phyloP scores from a whole-genome alignment of 2,329 filamentous ascomycete species.

The Acrodontium crateriforme region DNA sequence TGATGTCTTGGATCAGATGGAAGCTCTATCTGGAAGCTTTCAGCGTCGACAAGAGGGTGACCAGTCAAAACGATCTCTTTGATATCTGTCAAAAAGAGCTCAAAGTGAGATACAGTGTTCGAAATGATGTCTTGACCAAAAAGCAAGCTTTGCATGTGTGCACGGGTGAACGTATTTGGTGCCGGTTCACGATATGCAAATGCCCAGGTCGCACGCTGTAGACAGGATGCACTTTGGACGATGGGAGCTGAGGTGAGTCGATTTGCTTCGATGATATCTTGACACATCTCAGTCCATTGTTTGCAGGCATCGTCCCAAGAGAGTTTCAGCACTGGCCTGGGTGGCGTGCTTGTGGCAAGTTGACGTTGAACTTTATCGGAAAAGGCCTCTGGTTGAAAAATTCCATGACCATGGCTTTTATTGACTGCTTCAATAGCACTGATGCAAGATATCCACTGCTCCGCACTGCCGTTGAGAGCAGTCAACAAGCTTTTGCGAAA shows the following conservation, averaged over 20 bases:
- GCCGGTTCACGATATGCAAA: constrained; percentile 56
- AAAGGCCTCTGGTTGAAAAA: constrained; percentile 61
- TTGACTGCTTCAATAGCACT: constrained; percentile 32
- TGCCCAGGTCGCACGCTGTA: constrained; percentile 35
- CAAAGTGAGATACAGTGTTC: constrained; percentile 53
- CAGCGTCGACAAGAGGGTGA: constrained; percentile 54
- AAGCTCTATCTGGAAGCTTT: constrained; percentile 63
- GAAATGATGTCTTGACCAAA: constrained; percentile 60
- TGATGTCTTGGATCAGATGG: constrained; percentile 60
- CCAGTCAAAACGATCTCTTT: constrained; percentile 59
- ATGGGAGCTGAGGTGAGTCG: constrained; percentile 9
- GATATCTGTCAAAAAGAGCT: constrained; percentile 69
- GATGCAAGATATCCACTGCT: constrained; percentile 19
- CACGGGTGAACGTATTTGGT: constrained; percentile 70
- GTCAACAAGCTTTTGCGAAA: constrained; percentile 52
- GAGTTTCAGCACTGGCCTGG: constrained; percentile 72
- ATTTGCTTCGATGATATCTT: constrained; percentile 50
- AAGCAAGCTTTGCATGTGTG: constrained; percentile 36
- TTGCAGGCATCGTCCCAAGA: constrained; percentile 57
- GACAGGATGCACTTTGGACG: constrained; percentile 11
- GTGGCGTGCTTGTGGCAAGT: constrained; percentile 84
- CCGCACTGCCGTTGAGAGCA: constrained; percentile 27
- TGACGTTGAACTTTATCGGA: constrained; percentile 83
- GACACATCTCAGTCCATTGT: constrained; percentile 56
- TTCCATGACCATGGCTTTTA: constrained; percentile 47